phyloP scores from a whole-genome alignment of 73 alveolate species.

The Diophrys sp. region DNA sequence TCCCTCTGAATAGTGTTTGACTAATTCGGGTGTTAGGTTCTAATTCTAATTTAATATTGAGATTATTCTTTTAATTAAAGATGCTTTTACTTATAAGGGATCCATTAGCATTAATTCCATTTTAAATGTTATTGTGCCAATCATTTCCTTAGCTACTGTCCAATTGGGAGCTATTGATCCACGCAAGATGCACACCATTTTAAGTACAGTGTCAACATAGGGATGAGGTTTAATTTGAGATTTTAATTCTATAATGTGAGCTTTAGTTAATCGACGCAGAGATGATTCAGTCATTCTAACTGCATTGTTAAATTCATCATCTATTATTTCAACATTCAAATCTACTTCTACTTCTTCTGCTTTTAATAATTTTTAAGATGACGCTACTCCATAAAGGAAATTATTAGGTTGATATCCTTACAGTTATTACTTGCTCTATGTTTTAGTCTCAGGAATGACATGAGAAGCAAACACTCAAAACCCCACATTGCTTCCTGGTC shows the following conservation, averaged over 20 bases:
- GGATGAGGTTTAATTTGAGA: conserved; percentile 53
- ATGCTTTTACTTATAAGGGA: conserved; percentile 28
- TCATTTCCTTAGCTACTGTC: conserved; percentile 59
- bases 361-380: conserved; percentile 2
- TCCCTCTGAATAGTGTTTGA: conserved; percentile 33
- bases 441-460: too few species aligned
- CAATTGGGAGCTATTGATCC: conserved; percentile 63
- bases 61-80: conserved; percentile 34
- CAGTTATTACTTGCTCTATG: too few species aligned
- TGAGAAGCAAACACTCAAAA: too few species aligned
- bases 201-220: conserved; percentile 48
- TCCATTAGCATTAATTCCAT: conserved; percentile 65
- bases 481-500: too few species aligned
- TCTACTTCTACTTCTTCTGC: conserved; percentile 36
- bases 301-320: conserved; percentile 66
- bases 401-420: conserved; percentile 49
- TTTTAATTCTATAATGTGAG: conserved; percentile 39
- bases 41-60: conserved; percentile 43
- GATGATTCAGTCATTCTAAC: conserved; percentile 62
- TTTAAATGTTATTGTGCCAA: conserved; percentile 46
- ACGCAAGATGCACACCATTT: conserved; percentile 56
- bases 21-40: conserved; percentile 20
- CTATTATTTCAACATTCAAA: conserved; percentile 39
- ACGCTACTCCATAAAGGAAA: conserved; percentile 25
- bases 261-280: conserved; percentile 37